Percentiles rank a stretch among this genome's conserved stretches.
Evolutionary conservation across 768 basidiomycete genomes (phyloP).

Genomic region (Astraeus odoratus): DNA sequence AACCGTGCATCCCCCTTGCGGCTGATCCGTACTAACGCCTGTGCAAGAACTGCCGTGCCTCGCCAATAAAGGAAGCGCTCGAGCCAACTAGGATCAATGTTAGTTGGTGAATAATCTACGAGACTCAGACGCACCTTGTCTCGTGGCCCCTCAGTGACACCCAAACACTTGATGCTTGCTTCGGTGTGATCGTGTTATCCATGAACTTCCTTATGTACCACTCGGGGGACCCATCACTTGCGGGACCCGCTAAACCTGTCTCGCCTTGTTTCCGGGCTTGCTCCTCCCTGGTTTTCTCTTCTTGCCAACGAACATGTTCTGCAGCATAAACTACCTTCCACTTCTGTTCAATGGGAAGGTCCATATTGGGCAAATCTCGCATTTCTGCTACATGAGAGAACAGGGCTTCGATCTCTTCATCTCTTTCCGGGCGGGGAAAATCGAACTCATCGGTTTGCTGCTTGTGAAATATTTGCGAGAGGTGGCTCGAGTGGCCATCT

Average conservation of each 20-base stretch:
- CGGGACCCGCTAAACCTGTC: constrained; percentile 43
- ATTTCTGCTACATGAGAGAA: constrained; percentile 74
- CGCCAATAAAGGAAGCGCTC: constrained; percentile 64
- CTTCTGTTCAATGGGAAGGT: constrained; percentile 74
- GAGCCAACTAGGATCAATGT: constrained; percentile 58
- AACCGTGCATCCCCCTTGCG: constrained; percentile 62
- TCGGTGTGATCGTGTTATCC: constrained; percentile 75
- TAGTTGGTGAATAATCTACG: constrained; percentile 9
- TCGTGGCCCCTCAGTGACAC: constrained; percentile 78
- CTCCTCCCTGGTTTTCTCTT: constrained; percentile 59
- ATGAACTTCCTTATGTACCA: constrained; percentile 92
- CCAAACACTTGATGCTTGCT: constrained; percentile 69
- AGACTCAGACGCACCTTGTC: constrained; percentile 48
- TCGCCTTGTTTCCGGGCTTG: constrained; percentile 56
- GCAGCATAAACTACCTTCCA: constrained; percentile 87
- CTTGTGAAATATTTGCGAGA: constrained; percentile 50
- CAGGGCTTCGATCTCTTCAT: constrained; percentile 71
- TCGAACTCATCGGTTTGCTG: constrained; percentile 52
- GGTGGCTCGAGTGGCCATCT: constrained; percentile 35
- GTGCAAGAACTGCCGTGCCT: constrained; percentile 81
- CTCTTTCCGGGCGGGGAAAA: constrained; percentile 70
- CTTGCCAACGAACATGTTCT: constrained; percentile 73
- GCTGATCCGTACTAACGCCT: constrained; percentile 68
- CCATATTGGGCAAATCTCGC: constrained; percentile 57
- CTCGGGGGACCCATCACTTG: constrained; percentile 71